Base-by-base conservation (phyloP, 768 basidiomycete species). In the Rhodotorula taiwanensis region DNA sequence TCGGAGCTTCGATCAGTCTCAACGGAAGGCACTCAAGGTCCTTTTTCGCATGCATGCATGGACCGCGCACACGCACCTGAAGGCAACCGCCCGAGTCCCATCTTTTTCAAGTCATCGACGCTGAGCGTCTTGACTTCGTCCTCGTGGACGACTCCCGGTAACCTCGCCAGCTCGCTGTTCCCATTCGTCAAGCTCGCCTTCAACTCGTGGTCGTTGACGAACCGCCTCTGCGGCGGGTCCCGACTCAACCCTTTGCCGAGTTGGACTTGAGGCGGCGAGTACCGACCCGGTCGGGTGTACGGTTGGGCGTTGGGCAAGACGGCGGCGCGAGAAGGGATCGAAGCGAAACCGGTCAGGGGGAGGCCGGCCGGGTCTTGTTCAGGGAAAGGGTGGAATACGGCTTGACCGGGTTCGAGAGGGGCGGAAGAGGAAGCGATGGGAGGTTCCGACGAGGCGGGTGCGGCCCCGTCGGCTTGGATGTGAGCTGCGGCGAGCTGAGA, bases 301-400 rank as follows among this genome's bases (percentile, higher is more conserved):
- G 58, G 58, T 39, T 51, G 48, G 4, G 63, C 53, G n/a, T 65
- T 60, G 10, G 63, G 39, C 0, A 65, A 23, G 21, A 50, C 63
- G 28, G 63, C 63, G 4, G 58, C 58, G 23, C 55, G 53, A 5
- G 63, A 55, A 20, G 63, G 53, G 28, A 65, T 47, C 5, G 58
- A 60, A 2, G 48, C 49, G 49, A 65, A 65, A 14, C 63, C 63
- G 27, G 48, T 60, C 47, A 65, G 54, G 23, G 63, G 63, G 23
- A 51, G 31, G 18, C 48, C 53, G 48, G 36, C 23, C 23, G 63
- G 53, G 43, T 43, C 43, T 33, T 60, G 58, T 42, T 65, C 63
- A 7, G 63, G 63, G 49, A 65, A 65, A 2, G 63, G 63, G 11
- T 33, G 34, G 48, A 65, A 55, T n/a, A 25, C 5, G 41, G 50